These are phyloP conservation scores for Globisporangium apiculatum DNA, from an alignment of 352 stramenopile genomes.

Conservation along the genomic window DNA sequence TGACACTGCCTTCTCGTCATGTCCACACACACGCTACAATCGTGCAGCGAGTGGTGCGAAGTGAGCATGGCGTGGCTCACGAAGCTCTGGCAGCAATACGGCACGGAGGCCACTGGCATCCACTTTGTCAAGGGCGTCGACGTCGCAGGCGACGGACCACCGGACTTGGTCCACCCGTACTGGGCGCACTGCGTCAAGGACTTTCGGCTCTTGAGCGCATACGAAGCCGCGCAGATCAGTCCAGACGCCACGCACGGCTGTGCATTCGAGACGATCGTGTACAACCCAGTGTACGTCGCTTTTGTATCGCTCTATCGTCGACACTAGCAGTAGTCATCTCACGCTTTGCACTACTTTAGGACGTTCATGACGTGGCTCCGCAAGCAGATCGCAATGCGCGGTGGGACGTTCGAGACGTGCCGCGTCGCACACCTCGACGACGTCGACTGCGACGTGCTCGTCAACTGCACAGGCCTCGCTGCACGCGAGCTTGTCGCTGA, in stretches of 20 bases:
- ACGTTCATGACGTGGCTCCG: conserved; percentile 44
- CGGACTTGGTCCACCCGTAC: conserved; percentile 42
- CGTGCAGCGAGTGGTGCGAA: conserved; percentile 51
- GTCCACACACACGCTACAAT: neutral
- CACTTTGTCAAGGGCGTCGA: conserved; percentile 46
- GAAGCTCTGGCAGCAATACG: conserved; percentile 27
- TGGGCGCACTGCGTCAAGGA: conserved; percentile 60
- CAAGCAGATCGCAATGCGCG: conserved; percentile 31
- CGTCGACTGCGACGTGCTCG: conserved; percentile 38
- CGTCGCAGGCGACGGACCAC: conserved; percentile 25
- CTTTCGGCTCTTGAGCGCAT: conserved; percentile 35
- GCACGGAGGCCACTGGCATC: conserved; percentile 35
- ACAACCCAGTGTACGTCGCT: conserved; percentile 35
- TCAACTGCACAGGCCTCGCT: conserved; percentile 57
- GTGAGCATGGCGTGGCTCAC: conserved; percentile 53
- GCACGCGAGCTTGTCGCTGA: conserved; percentile 39
- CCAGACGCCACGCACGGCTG: conserved; percentile 40
- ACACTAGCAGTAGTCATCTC: neutral
- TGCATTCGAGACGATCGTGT: conserved; percentile 54
- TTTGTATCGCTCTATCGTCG: neutral
- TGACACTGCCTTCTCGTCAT: neutral
- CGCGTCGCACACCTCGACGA: conserved; percentile 25
- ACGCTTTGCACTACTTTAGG: conserved; percentile 9
- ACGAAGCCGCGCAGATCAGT: conserved; percentile 30
- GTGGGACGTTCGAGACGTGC: conserved; percentile 45